Percentiles rank a stretch among this genome's conserved stretches.
Evolutionary conservation across 164 flowering plant species (phyloP).

Genomic region (Amborella trichopoda): DNA sequence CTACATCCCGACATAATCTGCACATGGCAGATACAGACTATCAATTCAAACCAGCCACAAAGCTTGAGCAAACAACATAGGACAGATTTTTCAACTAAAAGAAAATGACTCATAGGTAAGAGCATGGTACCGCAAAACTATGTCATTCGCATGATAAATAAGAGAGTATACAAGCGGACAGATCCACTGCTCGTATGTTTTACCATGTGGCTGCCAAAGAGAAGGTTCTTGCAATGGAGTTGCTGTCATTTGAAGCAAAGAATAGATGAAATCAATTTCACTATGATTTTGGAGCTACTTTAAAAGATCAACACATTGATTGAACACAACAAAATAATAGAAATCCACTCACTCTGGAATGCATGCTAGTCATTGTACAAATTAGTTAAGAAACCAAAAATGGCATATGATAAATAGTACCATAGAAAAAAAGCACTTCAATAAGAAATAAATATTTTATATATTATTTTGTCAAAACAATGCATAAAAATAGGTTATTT

Average conservation of each 20-base stretch:
- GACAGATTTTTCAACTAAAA: background rate
- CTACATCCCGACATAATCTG: conserved; percentile 91
- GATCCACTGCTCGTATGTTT: conserved; percentile 80
- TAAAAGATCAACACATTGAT: background rate
- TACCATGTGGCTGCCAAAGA: conserved; percentile 60
- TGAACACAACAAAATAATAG: background rate
- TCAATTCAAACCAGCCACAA: background rate
- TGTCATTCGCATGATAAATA: conserved; percentile 57
- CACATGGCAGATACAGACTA: conserved; percentile 4
- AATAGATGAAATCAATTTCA: background rate
- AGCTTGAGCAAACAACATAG: background rate
- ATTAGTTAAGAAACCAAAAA: too few species aligned
- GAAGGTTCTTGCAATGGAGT: conserved; percentile 40
- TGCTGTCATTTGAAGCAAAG: conserved; percentile 30
- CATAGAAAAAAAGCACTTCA: too few species aligned
- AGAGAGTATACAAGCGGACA: conserved; percentile 68
- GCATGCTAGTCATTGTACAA: too few species aligned
- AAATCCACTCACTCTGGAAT: background rate
- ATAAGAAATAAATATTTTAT: too few species aligned
- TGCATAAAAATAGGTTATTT: too few species aligned
- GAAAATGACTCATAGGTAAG: background rate
- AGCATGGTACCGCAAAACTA: conserved; percentile 43
- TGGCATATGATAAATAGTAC: too few species aligned
- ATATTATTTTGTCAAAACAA: too few species aligned
- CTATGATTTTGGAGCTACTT: background rate